Conservation (phyloP, 202 grass and related monocot genomes). For the Schoenoplectus tabernaemontani region DNA sequence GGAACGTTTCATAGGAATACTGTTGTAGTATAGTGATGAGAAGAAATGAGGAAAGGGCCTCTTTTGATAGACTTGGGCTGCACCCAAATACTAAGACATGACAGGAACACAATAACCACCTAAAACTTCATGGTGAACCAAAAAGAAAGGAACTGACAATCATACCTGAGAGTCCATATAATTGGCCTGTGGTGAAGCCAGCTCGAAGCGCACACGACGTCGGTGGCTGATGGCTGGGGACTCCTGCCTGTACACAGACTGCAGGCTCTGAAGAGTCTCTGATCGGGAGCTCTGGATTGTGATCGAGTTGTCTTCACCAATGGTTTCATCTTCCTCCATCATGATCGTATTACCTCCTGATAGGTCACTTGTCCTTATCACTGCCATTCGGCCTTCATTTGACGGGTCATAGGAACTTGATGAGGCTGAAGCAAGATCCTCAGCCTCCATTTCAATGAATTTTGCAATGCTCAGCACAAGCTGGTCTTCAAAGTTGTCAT, state of each 20-base stretch:
- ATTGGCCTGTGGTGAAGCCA: slow-evolving; percentile 34
- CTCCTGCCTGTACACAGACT: slow-evolving; percentile 80
- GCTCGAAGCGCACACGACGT: slow-evolving; percentile 53
- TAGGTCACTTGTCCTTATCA: slow-evolving; percentile 51
- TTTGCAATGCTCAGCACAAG: slow-evolving; percentile 89
- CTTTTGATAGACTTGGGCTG: neutral
- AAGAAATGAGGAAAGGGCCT: neutral
- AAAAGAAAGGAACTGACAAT: neutral
- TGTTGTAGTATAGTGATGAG: neutral
- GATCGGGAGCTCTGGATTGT: slow-evolving; percentile 60
- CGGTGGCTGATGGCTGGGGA: slow-evolving; percentile 34
- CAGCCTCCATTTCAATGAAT: slow-evolving; percentile 93
- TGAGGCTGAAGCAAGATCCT: slow-evolving; percentile 45
- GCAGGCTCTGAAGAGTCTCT: slow-evolving; percentile 63
- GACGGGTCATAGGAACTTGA: slow-evolving; percentile 53
- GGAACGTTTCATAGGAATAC: neutral
- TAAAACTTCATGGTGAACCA: neutral
- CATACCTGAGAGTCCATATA: slow-evolving; percentile 34
- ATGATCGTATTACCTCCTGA: slow-evolving; percentile 28
- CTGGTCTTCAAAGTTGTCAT: slow-evolving; percentile 88
- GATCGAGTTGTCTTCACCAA: slow-evolving; percentile 30
- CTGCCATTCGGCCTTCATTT: slow-evolving; percentile 92
- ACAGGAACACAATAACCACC: neutral
- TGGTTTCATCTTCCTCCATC: slow-evolving; percentile 30
- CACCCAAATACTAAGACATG: neutral